Conservation (phyloP, 2,329 filamentous ascomycete genomes). For the Claviceps monticola region DNA sequence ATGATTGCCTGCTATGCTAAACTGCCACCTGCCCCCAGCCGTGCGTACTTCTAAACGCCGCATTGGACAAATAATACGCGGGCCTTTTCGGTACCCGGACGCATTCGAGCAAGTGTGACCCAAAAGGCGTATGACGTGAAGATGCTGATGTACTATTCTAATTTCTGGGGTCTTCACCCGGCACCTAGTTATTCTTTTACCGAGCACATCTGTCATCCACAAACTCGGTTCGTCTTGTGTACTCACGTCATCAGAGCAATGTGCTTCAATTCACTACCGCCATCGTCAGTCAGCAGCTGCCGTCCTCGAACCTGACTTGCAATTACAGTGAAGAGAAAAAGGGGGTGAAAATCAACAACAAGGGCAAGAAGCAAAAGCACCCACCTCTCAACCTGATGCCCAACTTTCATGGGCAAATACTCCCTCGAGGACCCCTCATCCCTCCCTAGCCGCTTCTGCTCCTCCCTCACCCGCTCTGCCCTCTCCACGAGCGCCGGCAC, state of each 20-base stretch:
- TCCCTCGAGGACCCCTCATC: conserved; percentile 37
- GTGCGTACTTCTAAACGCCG: too few species aligned
- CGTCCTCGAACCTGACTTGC: neutral
- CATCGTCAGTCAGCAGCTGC: neutral
- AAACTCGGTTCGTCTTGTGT: neutral
- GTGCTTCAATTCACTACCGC: conserved; percentile 34
- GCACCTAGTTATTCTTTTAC: too few species aligned
- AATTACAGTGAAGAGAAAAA: neutral
- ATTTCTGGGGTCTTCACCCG: too few species aligned
- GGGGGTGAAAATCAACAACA: neutral
- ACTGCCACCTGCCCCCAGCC: too few species aligned
- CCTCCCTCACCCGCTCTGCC: conserved; percentile 29
- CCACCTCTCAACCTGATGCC: conserved; percentile 42
- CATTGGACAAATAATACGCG: too few species aligned
- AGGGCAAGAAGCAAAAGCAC: conserved; percentile 12
- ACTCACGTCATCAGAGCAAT: conserved; percentile 35
- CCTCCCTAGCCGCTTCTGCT: conserved; percentile 33
- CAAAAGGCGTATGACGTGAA: too few species aligned
- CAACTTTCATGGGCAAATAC: conserved; percentile 43
- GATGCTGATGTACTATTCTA: too few species aligned
- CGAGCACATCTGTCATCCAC: too few species aligned
- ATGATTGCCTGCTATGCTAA: too few species aligned
- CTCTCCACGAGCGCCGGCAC: conserved; percentile 32
- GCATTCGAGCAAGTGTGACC: too few species aligned
- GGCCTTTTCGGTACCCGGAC: too few species aligned